A percentile compares a stretch with the other conserved stretches of the same genome.
phyloP scores from a whole-genome alignment of 345 rosid genomes.

The Turnera subulata region DNA sequence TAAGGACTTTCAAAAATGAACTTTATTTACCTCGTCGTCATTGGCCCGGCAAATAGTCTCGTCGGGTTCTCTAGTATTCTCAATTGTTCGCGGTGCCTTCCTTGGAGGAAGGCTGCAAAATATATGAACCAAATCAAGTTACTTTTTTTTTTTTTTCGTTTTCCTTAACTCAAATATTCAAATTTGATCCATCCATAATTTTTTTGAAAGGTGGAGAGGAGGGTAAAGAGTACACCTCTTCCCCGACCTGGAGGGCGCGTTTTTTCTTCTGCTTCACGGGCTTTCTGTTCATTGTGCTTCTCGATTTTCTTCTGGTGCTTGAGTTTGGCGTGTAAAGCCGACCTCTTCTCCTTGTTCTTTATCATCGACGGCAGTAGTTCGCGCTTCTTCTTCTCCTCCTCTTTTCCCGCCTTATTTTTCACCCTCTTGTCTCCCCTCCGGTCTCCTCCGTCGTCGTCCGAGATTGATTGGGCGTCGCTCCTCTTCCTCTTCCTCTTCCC shows the following conservation, averaged over 20 bases:
- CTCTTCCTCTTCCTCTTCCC: conserved; percentile 2
- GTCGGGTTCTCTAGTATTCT: no score
- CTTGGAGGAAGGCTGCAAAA: conserved; percentile 80
- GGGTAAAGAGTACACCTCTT: conserved; percentile 49
- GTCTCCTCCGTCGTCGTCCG: conserved; percentile 1
- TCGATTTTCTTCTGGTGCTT: conserved; percentile 71
- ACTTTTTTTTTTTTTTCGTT: background rate
- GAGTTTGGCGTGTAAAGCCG: conserved; percentile 68
- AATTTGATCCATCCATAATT: no score
- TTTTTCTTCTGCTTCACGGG: conserved; percentile 77
- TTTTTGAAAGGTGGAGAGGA: background rate
- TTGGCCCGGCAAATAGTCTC: conserved; percentile 88
- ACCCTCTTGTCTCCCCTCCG: background rate
- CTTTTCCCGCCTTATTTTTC: conserved; percentile 26
- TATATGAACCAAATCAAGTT: background rate
- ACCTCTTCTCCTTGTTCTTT: conserved; percentile 89
- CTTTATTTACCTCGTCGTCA: conserved; percentile 98
- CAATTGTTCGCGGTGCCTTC: conserved; percentile 71
- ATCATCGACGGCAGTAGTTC: conserved; percentile 82
- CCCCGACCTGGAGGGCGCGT: conserved; percentile 83
- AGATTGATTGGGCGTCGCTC: background rate
- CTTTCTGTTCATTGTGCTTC: conserved; percentile 70
- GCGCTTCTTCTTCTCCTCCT: conserved; percentile 18
- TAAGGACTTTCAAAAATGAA: no score
- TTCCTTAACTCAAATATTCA: background rate